These are phyloP conservation scores for Leptographium wingfieldii DNA, from an alignment of 2,329 filamentous ascomycete genomes.

Conservation along the genomic window DNA sequence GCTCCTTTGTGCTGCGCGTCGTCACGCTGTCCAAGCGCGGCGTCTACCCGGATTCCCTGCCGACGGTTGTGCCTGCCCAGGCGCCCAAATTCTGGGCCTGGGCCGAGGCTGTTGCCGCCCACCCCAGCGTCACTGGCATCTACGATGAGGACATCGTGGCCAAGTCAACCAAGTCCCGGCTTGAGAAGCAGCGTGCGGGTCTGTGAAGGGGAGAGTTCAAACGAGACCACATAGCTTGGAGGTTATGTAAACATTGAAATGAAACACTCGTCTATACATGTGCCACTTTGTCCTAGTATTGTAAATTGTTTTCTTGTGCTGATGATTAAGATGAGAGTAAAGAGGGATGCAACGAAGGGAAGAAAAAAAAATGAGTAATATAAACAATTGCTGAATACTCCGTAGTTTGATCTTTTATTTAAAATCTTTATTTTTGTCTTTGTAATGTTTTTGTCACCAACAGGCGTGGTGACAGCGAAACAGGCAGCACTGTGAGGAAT, in stretches of 20 bases:
- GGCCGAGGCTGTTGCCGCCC: conserved; percentile 44
- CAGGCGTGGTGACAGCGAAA: too few species aligned
- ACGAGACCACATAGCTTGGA: too few species aligned
- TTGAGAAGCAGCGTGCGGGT: conserved; percentile 11
- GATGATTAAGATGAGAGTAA: neutral
- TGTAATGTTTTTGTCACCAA: too few species aligned
- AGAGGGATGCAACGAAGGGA: too few species aligned
- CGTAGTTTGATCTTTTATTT: too few species aligned
- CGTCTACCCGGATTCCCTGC: conserved; percentile 30
- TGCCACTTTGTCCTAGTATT: too few species aligned
- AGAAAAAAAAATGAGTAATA: too few species aligned
- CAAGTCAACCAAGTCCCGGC: conserved; percentile 13
- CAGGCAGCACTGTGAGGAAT: too few species aligned
- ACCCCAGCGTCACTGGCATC: conserved; percentile 54
- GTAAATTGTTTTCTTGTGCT: neutral
- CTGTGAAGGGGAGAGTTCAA: neutral
- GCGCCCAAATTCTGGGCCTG: conserved; percentile 57
- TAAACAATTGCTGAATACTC: too few species aligned
- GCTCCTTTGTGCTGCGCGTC: conserved; percentile 54
- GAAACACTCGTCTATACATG: neutral
- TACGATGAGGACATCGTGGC: conserved; percentile 41
- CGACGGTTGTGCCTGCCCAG: conserved; percentile 27
- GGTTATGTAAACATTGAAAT: neutral
- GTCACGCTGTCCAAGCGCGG: conserved; percentile 40
- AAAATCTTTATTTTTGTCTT: too few species aligned